Conservation (phyloP, 306 rosid genomes). For the Cercis canadensis region DNA sequence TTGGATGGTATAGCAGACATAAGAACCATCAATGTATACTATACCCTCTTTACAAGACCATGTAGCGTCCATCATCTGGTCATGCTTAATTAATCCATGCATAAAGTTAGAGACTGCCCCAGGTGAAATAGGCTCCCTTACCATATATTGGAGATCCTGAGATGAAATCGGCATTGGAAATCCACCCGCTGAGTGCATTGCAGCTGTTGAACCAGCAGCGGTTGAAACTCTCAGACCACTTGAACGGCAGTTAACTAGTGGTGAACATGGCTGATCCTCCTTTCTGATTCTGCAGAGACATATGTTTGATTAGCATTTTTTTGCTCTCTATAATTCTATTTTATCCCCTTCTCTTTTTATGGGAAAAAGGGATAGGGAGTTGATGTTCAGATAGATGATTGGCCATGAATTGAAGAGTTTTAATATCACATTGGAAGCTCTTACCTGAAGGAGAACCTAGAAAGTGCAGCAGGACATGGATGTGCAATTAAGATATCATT, state of each 20-base stretch:
- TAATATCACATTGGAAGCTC: constrained; percentile 1
- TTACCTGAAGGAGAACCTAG: constrained; percentile 85
- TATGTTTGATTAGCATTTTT: constrained; percentile 19
- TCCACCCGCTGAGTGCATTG: constrained; percentile 95
- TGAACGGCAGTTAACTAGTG: constrained; percentile 69
- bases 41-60: constrained; percentile 73
- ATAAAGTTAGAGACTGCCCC: constrained; percentile 51
- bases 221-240: constrained; percentile 92
- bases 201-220: constrained; percentile 94
- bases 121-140: constrained; percentile 79
- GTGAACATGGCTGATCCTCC: constrained; percentile 53
- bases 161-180: constrained; percentile 74
- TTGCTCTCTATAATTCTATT: background rate
- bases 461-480: constrained; percentile 87
- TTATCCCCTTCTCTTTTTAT: background rate
- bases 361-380: background rate
- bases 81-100: constrained; percentile 62
- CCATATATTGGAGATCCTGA: constrained; percentile 88
- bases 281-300: constrained; percentile 62
- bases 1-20: constrained; percentile 52
- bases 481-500: constrained; percentile 84
- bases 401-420: constrained; percentile 3
- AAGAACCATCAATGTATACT: constrained; percentile 80
- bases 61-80: constrained; percentile 51
- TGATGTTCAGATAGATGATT: background rate